These are phyloP conservation scores for Flammula alnicola DNA, from an alignment of 1,284 basidiomycete species.

Conservation along the genomic window DNA sequence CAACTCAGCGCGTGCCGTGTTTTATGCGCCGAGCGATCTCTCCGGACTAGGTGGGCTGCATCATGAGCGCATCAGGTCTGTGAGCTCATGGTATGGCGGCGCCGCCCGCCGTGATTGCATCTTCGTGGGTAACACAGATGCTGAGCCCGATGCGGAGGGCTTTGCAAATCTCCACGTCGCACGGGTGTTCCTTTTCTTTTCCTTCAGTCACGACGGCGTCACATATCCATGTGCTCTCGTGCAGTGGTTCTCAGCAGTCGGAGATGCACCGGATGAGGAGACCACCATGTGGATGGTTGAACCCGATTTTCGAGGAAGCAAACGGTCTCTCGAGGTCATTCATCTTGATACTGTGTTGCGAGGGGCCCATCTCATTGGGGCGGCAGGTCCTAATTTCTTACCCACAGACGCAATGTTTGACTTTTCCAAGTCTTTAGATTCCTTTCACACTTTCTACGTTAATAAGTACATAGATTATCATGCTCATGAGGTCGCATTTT, in stretches of 20 bases:
- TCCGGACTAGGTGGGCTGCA: conserved; percentile 27
- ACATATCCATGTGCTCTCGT: conserved; percentile 32
- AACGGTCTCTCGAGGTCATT: conserved; percentile 9
- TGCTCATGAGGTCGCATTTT: conserved; percentile 27
- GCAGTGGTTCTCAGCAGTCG: conserved; percentile 24
- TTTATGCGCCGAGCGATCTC: conserved; percentile 34
- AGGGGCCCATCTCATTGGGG: conserved; percentile 28
- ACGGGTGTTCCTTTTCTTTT: conserved; percentile 28
- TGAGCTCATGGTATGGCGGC: conserved; percentile 25
- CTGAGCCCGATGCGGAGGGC: conserved; percentile 11
- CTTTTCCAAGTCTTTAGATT: conserved; percentile 17
- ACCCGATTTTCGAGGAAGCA: conserved; percentile 1
- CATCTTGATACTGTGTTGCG: conserved; percentile 16
- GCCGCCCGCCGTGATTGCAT: conserved; percentile 27
- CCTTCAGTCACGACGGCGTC: conserved; percentile 17
- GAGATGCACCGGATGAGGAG: conserved; percentile 21
- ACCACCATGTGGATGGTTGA: conserved; percentile 35
- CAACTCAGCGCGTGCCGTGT: conserved; percentile 22
- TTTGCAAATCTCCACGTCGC: conserved; percentile 26
- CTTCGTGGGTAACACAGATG: conserved; percentile 24
- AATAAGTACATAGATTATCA: conserved; percentile 34
- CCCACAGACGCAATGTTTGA: conserved; percentile 16
- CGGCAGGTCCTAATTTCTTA: conserved; percentile 16
- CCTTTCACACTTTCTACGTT: conserved; percentile 27
- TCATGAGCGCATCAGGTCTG: conserved; percentile 26